A percentile compares a stretch with the other conserved stretches of the same genome.
Conservation (phyloP, 768 basidiomycete genomes). For the Vararia minispora region DNA sequence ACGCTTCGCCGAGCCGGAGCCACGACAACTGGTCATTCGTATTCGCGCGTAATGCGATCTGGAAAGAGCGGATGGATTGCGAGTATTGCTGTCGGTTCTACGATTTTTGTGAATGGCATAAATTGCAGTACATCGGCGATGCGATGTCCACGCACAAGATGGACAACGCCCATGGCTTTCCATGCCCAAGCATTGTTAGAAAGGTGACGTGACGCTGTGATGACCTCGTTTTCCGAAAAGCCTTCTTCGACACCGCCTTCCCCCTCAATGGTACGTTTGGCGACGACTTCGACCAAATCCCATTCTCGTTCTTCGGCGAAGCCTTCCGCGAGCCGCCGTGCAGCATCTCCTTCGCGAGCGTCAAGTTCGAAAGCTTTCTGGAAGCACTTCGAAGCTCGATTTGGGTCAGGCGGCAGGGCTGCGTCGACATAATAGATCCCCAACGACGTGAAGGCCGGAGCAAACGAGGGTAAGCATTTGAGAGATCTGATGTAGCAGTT, state of each 20-base stretch:
- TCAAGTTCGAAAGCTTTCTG: slow-evolving; percentile 98
- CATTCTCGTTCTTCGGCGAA: slow-evolving; percentile 93
- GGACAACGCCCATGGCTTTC: slow-evolving; percentile 90
- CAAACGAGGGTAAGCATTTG: slow-evolving; percentile 63
- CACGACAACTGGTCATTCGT: slow-evolving; percentile 73
- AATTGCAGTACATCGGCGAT: background rate
- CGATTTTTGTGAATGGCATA: background rate
- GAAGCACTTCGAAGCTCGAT: slow-evolving; percentile 88
- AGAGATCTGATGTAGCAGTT: slow-evolving; percentile 70
- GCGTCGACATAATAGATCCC: slow-evolving; percentile 80
- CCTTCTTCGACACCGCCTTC: slow-evolving; percentile 66
- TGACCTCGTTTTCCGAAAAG: slow-evolving; percentile 28
- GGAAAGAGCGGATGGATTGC: slow-evolving; percentile 72
- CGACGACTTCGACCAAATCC: slow-evolving; percentile 93
- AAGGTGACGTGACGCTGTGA: slow-evolving; percentile 37
- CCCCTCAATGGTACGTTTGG: slow-evolving; percentile 83
- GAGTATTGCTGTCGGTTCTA: slow-evolving; percentile 61
- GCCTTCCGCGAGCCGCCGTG: slow-evolving; percentile 70
- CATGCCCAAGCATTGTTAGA: slow-evolving; percentile 94
- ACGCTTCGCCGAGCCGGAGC: slow-evolving; percentile 88
- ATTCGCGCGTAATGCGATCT: slow-evolving; percentile 74
- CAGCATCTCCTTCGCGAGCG: slow-evolving; percentile 77
- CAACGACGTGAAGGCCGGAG: slow-evolving; percentile 88
- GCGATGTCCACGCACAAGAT: slow-evolving; percentile 48
- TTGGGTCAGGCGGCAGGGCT: slow-evolving; percentile 62